These are phyloP conservation scores for Didymella exigua DNA, from an alignment of 2,329 filamentous ascomycete species.

Conservation along the genomic window DNA sequence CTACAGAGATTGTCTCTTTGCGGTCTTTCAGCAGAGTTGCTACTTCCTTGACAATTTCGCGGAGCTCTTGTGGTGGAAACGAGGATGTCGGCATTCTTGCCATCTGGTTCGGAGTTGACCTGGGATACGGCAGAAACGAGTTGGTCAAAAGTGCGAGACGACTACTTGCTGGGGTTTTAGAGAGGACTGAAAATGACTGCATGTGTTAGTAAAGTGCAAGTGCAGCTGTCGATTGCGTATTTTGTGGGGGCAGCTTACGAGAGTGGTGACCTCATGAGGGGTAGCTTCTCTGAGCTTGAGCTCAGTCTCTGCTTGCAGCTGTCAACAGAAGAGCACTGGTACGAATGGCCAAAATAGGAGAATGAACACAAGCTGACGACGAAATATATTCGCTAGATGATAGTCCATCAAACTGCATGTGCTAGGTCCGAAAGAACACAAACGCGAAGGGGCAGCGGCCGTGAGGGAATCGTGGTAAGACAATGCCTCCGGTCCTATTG, in stretches of 20 bases:
- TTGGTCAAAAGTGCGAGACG: background rate
- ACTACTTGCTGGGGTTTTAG: background rate
- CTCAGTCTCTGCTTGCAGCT: background rate
- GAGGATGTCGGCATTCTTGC: constrained; percentile 32
- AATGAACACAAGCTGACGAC: background rate
- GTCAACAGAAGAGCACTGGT: background rate
- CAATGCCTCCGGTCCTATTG: constrained; percentile 3
- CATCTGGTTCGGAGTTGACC: background rate
- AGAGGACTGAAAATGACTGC: background rate
- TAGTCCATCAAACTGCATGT: background rate
- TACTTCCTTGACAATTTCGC: constrained; percentile 56
- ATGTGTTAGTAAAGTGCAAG: background rate
- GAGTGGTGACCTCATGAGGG: constrained; percentile 27
- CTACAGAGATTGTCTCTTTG: constrained; percentile 64
- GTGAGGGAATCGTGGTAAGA: constrained; percentile 1
- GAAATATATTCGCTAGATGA: constrained; percentile 1
- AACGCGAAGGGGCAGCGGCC: constrained; percentile 2
- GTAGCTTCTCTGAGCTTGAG: constrained; percentile 13
- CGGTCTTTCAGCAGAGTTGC: constrained; percentile 59
- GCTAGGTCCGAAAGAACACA: background rate
- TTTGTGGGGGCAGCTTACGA: constrained; percentile 24
- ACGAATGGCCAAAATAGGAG: background rate
- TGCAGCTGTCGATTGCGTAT: background rate
- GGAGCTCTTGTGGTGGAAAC: constrained; percentile 53
- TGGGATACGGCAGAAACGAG: background rate